Evolutionary conservation across 768 basidiomycete species (phyloP).

Genomic region (Rhizopogon vesiculosus): DNA sequence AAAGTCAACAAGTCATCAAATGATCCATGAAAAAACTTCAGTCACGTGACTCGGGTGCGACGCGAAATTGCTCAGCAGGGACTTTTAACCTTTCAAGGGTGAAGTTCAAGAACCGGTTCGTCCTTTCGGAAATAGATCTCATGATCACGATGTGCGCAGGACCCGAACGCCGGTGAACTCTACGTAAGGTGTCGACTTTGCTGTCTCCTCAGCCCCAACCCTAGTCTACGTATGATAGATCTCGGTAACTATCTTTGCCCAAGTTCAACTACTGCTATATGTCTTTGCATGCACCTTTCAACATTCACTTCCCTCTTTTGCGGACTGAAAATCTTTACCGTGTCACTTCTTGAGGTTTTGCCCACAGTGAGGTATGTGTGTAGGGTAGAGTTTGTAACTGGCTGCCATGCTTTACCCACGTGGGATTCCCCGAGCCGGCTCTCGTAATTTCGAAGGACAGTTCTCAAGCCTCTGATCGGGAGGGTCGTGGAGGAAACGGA

Average conservation of each 20-base stretch:
- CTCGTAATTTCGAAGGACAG: slow-evolving; percentile 21
- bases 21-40: slow-evolving; percentile 1
- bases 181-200: too few relatives aligned
- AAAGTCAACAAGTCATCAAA: slow-evolving; percentile 6
- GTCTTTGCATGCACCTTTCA: too few relatives aligned
- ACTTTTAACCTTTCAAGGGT: not conserved
- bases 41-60: slow-evolving; percentile 6
- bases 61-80: slow-evolving; percentile 4
- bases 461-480: slow-evolving; percentile 17
- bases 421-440: slow-evolving; percentile 13
- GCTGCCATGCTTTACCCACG: not conserved
- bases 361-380: not conserved
- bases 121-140: too few relatives aligned
- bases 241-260: not conserved
- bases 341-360: too few relatives aligned
- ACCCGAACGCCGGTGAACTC: too few relatives aligned
- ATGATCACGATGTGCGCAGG: too few relatives aligned
- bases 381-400: not conserved
- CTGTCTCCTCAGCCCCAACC: not conserved
- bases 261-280: too few relatives aligned
- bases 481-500: slow-evolving; percentile 18
- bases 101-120: too few relatives aligned
- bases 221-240: not conserved
- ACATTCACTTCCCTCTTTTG: not conserved
- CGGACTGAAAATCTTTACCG: not conserved